Evolutionary conservation across 441 rosid genomes (phyloP), one percentile per base, ranked within the genome.

Genomic region (Viola pubescens): DNA sequence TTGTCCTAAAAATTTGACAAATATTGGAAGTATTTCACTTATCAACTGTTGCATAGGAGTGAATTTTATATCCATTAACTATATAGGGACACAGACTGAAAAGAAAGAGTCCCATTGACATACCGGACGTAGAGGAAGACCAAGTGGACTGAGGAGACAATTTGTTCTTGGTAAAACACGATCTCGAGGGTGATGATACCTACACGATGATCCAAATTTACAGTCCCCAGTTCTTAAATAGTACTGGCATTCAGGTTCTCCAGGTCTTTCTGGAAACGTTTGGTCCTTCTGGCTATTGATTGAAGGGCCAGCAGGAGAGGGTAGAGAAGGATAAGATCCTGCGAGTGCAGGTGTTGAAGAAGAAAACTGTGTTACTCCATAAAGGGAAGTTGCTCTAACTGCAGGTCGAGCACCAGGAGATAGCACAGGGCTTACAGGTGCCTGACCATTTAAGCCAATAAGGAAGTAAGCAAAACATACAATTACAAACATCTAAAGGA

Each of bases 51-150:
- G 34, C 34, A 26, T 26, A 26, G 34, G 34, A 26, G 34, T 26
- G 34, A 26, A 26, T 26, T 26, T 26, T 26, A 26, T 26, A 26
- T 26, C 34, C 34, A 2, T 26, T 26, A 26, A 26, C 34, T 26
- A 1, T 26, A 26, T 2, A 26, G 34, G 34, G 34, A 26, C 34
- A 26, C 34, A 26, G 34, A 26, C 2, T 26, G 34, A 26, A 26
- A 26, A 26, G 34, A 26, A 1, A 0, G 34, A 26, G 34, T 26
- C 34, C 34, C 53, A 54, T 54, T 48, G 55, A 67, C 81, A 54
- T 91, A 91, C 98, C 74, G 82, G 85, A 26, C 98, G 95, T 67
- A 85, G 56, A 67, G 96, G 98, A 76, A 88, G 91, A 59, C 96
- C 96, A 60, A 85, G 61, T 54, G 88, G 79, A 66, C 85, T 85